Evolutionary conservation across 192 early-diverging fungal species (phyloP).

Genomic region (Mortierella alpina): DNA sequence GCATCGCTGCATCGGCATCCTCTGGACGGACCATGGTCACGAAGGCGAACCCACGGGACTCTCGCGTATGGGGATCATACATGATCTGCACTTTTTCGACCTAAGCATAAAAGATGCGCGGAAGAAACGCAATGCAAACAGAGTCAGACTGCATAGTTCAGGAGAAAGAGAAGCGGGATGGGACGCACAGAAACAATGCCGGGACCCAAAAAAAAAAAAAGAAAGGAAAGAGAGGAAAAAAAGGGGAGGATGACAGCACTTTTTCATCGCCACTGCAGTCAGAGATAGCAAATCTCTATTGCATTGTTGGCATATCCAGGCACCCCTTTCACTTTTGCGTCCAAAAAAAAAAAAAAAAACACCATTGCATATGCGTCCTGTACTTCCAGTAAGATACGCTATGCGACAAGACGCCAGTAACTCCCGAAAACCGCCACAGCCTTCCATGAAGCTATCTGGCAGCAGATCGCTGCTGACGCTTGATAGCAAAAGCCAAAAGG

Average conservation of each 20-base stretch:
- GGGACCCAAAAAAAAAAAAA: conserved; percentile 2
- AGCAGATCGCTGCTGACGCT: too few relatives aligned
- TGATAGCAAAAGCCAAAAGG: too few relatives aligned
- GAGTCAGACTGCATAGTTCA: conserved; percentile 5
- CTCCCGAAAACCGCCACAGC: too few relatives aligned
- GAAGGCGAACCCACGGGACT: conserved; percentile 92
- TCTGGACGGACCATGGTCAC: conserved; percentile 74
- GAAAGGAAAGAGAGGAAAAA: not conserved
- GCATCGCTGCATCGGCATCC: conserved; percentile 78
- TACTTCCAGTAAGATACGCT: too few relatives aligned
- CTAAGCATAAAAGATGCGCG: conserved; percentile 30
- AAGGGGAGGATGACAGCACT: not conserved
- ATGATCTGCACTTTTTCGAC: conserved; percentile 77
- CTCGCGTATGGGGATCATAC: conserved; percentile 82
- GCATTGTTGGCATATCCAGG: too few relatives aligned
- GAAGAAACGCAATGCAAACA: not conserved
- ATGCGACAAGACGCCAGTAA: too few relatives aligned
- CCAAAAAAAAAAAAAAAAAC: too few relatives aligned
- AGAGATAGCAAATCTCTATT: too few relatives aligned
- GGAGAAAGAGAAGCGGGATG: conserved; percentile 1
- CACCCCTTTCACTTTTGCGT: too few relatives aligned
- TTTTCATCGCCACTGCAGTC: too few relatives aligned
- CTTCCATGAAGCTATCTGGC: too few relatives aligned
- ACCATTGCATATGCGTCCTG: too few relatives aligned
- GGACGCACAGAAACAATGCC: not conserved